Percentiles rank a stretch among this genome's conserved stretches.
Evolutionary conservation across 2,329 filamentous ascomycete species (phyloP).

Genomic region (Penicillium sp.): DNA sequence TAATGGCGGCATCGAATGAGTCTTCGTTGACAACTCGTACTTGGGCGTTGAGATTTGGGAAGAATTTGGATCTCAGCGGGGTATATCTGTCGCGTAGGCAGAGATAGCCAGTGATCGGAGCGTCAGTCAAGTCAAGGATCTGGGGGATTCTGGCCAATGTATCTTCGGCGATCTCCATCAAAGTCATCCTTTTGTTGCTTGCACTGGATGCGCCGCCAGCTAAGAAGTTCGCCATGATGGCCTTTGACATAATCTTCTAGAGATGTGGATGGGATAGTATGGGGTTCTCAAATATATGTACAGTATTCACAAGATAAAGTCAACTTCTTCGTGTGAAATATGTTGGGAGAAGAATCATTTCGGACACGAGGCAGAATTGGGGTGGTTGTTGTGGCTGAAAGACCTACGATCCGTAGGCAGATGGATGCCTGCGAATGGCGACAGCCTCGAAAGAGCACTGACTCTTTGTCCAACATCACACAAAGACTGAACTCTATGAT

Average conservation of each 20-base stretch:
- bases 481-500: background rate
- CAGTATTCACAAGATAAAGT: background rate
- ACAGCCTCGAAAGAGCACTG: background rate
- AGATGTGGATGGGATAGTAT: background rate
- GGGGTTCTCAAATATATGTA: background rate
- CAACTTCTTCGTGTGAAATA: background rate
- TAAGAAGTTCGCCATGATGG: background rate
- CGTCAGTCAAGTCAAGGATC: constrained; percentile 50
- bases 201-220: background rate
- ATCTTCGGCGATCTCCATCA: constrained; percentile 54
- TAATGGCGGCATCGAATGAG: constrained; percentile 61
- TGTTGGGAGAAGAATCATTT: background rate
- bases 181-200: constrained; percentile 24
- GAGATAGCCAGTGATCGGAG: constrained; percentile 45
- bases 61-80: constrained; percentile 47
- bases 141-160: constrained; percentile 54
- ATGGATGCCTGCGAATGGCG: background rate
- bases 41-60: constrained; percentile 46
- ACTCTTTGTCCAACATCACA: background rate
- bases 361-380: background rate
- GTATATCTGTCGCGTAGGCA: constrained; percentile 45
- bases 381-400: background rate
- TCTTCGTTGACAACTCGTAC: constrained; percentile 63
- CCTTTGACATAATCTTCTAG: background rate
- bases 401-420: background rate